These are phyloP conservation scores for Cinnamomum chago DNA, from an alignment of 164 flowering plant genomes.

Conservation along the genomic window DNA sequence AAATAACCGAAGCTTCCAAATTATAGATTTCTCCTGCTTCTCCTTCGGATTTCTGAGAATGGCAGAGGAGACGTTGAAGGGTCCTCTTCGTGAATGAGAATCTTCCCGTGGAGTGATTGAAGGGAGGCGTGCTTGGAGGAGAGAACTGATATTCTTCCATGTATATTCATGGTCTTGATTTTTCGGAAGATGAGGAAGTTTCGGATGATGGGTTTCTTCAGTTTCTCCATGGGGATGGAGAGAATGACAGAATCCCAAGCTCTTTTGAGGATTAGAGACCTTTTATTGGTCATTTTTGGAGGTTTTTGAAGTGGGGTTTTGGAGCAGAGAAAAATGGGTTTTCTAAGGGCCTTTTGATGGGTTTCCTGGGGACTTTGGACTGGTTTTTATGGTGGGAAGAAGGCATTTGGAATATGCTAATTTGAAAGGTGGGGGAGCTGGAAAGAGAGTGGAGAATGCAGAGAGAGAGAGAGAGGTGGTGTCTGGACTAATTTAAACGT, in stretches of 20 bases:
- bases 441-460: background rate
- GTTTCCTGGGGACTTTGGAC: background rate
- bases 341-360: too few relatives aligned
- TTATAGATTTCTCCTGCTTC: slow-evolving; percentile 10
- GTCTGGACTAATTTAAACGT: slow-evolving; percentile 1
- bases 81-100: slow-evolving; percentile 20
- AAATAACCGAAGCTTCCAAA: slow-evolving; percentile 7
- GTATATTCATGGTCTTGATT: slow-evolving; percentile 28
- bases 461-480: slow-evolving; percentile 9
- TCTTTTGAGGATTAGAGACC: slow-evolving; percentile 33
- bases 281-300: slow-evolving; percentile 32
- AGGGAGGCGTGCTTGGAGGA: slow-evolving; percentile 54
- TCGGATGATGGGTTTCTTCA: slow-evolving; percentile 32
- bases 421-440: slow-evolving; percentile 2
- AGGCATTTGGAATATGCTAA: background rate
- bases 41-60: slow-evolving; percentile 22
- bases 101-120: slow-evolving; percentile 17
- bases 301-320: background rate
- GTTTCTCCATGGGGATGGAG: slow-evolving; percentile 33
- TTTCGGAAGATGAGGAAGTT: slow-evolving; percentile 33
- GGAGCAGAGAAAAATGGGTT: background rate
- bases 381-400: background rate
- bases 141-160: slow-evolving; percentile 49
- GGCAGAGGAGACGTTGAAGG: slow-evolving; percentile 10
- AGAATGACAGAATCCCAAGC: slow-evolving; percentile 32